These are phyloP conservation scores for Teunomyces lycoperdinae DNA, from an alignment of 805 yeast species.

Conservation along the genomic window DNA sequence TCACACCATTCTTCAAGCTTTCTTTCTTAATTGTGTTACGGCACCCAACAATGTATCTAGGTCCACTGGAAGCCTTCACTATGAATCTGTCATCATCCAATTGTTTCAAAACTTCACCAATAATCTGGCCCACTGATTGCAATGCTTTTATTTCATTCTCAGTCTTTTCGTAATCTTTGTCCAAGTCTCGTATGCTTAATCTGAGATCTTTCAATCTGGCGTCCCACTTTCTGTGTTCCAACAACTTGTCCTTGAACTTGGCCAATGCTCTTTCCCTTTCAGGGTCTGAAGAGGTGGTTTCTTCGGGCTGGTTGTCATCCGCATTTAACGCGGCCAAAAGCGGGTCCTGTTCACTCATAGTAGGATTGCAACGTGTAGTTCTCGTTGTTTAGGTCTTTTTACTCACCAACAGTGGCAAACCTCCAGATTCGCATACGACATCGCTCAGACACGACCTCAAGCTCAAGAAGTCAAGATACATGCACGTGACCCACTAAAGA, in stretches of 20 bases:
- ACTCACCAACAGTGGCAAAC: neutral
- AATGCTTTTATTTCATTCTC: slow-evolving; percentile 96
- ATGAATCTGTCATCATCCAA: slow-evolving; percentile 91
- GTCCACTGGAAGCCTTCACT: slow-evolving; percentile 96
- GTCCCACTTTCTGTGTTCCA: slow-evolving; percentile 94
- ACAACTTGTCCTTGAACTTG: slow-evolving; percentile 77
- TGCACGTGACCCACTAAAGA: neutral
- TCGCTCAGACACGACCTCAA: neutral
- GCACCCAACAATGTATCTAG: slow-evolving; percentile 96
- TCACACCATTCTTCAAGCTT: slow-evolving; percentile 83
- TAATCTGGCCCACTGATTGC: slow-evolving; percentile 94
- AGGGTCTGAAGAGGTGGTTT: slow-evolving; percentile 45
- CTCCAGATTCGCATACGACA: neutral
- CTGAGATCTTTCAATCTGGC: slow-evolving; percentile 83
- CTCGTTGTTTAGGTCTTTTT: neutral
- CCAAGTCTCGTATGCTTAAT: slow-evolving; percentile 76
- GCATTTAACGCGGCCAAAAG: slow-evolving; percentile 63
- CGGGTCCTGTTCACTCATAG: slow-evolving; percentile 47
- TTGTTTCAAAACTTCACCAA: slow-evolving; percentile 95
- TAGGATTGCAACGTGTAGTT: slow-evolving; percentile 2
- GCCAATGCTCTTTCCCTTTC: slow-evolving; percentile 76
- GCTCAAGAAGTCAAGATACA: neutral
- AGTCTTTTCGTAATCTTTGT: slow-evolving; percentile 82
- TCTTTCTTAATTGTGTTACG: slow-evolving; percentile 87
- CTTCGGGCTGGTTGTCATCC: slow-evolving; percentile 20